Conservation (phyloP, 73 alveolate genomes). For the Tetrahymena borealis region DNA sequence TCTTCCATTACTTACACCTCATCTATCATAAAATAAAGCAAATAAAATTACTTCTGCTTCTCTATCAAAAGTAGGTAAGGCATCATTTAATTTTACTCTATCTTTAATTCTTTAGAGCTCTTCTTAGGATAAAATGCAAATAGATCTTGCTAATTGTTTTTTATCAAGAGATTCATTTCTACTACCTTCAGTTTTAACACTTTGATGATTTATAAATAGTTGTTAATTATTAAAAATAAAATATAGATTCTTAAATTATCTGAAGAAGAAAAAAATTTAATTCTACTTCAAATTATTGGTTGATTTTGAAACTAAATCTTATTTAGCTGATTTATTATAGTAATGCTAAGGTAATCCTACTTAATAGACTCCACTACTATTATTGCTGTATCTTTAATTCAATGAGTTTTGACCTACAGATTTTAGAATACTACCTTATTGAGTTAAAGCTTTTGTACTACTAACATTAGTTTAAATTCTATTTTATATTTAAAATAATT, state of each 20-base stretch:
- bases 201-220: neutral
- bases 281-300: neutral
- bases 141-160: neutral
- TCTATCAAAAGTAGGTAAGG: neutral
- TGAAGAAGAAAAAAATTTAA: neutral
- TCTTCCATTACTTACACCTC: too few species aligned
- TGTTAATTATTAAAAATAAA: neutral
- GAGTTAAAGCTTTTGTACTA: neutral
- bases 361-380: neutral
- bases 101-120: neutral
- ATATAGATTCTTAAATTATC: neutral
- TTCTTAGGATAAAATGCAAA: neutral
- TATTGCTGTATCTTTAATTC: neutral
- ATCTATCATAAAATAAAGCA: neutral
- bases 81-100: neutral
- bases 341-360: neutral
- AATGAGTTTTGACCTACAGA: neutral
- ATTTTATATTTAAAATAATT: neutral
- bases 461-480: neutral
- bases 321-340: neutral
- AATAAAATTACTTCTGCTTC: neutral
- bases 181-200: neutral
- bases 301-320: neutral
- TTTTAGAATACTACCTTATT: neutral
- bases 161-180: neutral